Evolutionary conservation across 805 yeast genomes (phyloP).

Genomic region (Barnettozyma wickerhamii): DNA sequence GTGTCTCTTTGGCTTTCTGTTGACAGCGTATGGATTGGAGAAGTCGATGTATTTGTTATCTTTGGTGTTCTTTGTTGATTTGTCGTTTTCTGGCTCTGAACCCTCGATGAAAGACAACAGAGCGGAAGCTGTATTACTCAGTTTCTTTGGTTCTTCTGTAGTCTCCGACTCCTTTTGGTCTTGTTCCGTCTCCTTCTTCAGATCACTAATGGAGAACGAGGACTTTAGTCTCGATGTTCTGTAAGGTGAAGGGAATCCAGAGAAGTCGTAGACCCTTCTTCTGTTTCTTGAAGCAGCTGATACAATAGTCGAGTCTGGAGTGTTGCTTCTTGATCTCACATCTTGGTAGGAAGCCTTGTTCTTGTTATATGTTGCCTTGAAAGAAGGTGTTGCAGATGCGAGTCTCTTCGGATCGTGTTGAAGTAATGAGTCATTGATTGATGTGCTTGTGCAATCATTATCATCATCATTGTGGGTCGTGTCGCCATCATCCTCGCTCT

Average conservation of each 20-base stretch:
- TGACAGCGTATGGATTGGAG: constrained; percentile 39
- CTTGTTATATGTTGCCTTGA: constrained; percentile 29
- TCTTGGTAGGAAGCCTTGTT: constrained; percentile 3
- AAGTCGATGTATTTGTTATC: constrained; percentile 19
- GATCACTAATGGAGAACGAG: constrained; percentile 10
- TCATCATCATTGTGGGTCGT: too few species aligned
- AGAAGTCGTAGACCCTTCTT: constrained; percentile 33
- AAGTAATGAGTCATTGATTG: constrained; percentile 8
- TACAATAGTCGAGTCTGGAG: constrained; percentile 1
- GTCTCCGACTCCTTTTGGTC: constrained; percentile 4
- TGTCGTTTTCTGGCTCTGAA: constrained; percentile 14
- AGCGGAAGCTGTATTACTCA: constrained; percentile 47
- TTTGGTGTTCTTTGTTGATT: not conserved
- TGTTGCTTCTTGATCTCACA: constrained; percentile 2
- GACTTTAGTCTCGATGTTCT: constrained; percentile 28
- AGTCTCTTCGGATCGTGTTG: constrained; percentile 5
- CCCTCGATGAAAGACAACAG: constrained; percentile 40
- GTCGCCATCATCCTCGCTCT: constrained; percentile 1
- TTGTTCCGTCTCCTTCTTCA: constrained; percentile 1
- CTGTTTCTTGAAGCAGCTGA: constrained; percentile 13
- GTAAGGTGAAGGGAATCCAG: constrained; percentile 36
- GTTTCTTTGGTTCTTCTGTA: constrained; percentile 24
- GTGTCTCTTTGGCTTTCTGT: constrained; percentile 8
- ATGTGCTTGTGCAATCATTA: constrained; percentile 6
- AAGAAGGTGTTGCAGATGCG: constrained; percentile 27